Percentiles rank a stretch among this genome's conserved stretches.
Conservation (phyloP, 1,139 yeast species). For the Taphrina confusa region DNA sequence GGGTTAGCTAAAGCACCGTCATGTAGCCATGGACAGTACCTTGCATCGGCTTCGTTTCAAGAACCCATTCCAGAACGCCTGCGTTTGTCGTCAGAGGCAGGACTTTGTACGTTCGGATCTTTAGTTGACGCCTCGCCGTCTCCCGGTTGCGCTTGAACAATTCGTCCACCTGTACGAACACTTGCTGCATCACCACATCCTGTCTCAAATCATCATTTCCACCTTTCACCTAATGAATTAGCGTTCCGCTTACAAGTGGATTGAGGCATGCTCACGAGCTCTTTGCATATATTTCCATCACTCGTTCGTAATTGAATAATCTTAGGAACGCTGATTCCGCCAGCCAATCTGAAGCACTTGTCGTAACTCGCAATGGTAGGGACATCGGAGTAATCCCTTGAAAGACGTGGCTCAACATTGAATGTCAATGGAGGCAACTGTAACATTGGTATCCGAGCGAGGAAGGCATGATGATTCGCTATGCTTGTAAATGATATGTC, state of each 20-base stretch:
- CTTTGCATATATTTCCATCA: conserved; percentile 33
- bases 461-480: conserved; percentile 17
- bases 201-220: conserved; percentile 91
- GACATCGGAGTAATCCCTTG: conserved; percentile 53
- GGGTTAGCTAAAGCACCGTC: neutral
- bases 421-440: conserved; percentile 71
- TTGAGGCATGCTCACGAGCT: conserved; percentile 39
- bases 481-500: conserved; percentile 10
- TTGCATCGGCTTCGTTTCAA: conserved; percentile 60
- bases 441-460: conserved; percentile 48
- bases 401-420: conserved; percentile 50
- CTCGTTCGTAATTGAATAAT: conserved; percentile 25
- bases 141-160: conserved; percentile 61
- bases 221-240: conserved; percentile 55
- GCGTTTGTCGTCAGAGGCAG: conserved; percentile 84
- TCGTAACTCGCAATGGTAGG: conserved; percentile 56
- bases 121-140: conserved; percentile 59
- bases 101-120: conserved; percentile 81
- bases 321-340: conserved; percentile 66
- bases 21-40: too few relatives aligned
- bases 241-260: conserved; percentile 16
- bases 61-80: conserved; percentile 89
- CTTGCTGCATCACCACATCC: conserved; percentile 97
- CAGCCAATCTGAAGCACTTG: conserved; percentile 58
- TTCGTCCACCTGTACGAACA: conserved; percentile 80